Conservation (phyloP, 805 yeast genomes). For the Soucietia sequanensis region DNA sequence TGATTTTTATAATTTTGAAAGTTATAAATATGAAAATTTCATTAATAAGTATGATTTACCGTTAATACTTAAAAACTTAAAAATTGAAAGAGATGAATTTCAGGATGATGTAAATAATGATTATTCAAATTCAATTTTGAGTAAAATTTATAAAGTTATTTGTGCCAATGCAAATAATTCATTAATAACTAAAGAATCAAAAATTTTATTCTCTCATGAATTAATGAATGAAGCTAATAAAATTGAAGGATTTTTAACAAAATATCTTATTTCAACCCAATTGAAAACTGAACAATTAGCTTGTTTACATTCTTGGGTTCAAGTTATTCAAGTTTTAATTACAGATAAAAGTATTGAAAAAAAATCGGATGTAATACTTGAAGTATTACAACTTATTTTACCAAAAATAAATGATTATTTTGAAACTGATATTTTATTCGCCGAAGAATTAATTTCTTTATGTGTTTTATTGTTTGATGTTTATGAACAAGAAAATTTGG, state of each 20-base stretch:
- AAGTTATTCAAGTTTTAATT: conserved; percentile 69
- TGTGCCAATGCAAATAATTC: conserved; percentile 17
- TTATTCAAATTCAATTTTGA: conserved; percentile 22
- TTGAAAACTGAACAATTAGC: conserved; percentile 54
- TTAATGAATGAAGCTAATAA: conserved; percentile 23
- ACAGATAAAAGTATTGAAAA: conserved; percentile 50
- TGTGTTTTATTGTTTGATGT: conserved; percentile 68
- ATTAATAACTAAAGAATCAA: conserved; percentile 17
- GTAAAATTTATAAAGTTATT: conserved; percentile 17
- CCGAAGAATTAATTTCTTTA: conserved; percentile 75
- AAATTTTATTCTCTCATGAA: conserved; percentile 21
- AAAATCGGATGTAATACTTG: conserved; percentile 65
- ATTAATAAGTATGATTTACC: conserved; percentile 26
- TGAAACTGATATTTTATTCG: conserved; percentile 60
- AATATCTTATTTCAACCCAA: conserved; percentile 45
- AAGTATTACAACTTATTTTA: conserved; percentile 69
- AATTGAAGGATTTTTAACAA: conserved; percentile 40
- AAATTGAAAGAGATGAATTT: conserved; percentile 4
- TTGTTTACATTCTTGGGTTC: conserved; percentile 80
- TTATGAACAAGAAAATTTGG: conserved; percentile 42
- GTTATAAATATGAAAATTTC: conserved; percentile 31
- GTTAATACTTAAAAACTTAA: conserved; percentile 30
- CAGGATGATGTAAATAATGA: conserved; percentile 13
- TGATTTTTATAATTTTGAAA: conserved; percentile 44
- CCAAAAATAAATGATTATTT: conserved; percentile 78